Base-by-base conservation (phyloP, 2,329 filamentous ascomycete species). In the Trichophyton verrucosum region DNA sequence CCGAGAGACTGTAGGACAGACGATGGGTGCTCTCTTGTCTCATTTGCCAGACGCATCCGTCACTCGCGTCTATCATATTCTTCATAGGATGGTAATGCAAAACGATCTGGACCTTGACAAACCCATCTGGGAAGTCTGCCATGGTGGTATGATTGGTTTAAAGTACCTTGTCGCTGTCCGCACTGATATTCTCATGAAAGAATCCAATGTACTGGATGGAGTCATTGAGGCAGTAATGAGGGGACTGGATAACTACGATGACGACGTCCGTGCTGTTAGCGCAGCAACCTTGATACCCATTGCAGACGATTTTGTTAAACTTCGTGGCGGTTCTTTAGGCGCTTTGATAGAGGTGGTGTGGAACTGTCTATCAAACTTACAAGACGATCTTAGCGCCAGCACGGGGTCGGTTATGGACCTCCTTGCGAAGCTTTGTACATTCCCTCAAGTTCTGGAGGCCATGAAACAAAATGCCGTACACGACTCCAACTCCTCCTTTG, bases 341-440 rank as follows among this genome's bases (percentile, higher is more conserved):
- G 81, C 82, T 33, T 83, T 99, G 44, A 95, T 96, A 73, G 87
- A 88, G 70, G 95, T 97, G 62, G 91, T 99, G 30, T 99, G 94
- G 94, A 89, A 95, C 69, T 97, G 94, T 76, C 79, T 99, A 24
- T 95, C 92, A 2, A 95, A 95, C 71, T 79, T 99, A n/a, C 91
- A 92, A 65, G 94, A 99, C 71, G 94, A 99, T 70, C 80, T 99
- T 17, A 97, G 91, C 72, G 94, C 94, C 3, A 97, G 94, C 72
- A 99, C 95, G 8, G 94, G 94, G 56, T 95, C 91, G 61, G 95
- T 99, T 60, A 99, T 99, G 95, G 95, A 99, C 72, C 82, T 99
- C 46, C 81, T 99, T 17, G 94, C 95, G 13, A 97, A 94, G 63
- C 83, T 99, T 1, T 99, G 94, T 76, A 88, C 91, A 64, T 99